Base-by-base conservation (phyloP, 305 asterid species). In the Fraxinus angustifolia region DNA sequence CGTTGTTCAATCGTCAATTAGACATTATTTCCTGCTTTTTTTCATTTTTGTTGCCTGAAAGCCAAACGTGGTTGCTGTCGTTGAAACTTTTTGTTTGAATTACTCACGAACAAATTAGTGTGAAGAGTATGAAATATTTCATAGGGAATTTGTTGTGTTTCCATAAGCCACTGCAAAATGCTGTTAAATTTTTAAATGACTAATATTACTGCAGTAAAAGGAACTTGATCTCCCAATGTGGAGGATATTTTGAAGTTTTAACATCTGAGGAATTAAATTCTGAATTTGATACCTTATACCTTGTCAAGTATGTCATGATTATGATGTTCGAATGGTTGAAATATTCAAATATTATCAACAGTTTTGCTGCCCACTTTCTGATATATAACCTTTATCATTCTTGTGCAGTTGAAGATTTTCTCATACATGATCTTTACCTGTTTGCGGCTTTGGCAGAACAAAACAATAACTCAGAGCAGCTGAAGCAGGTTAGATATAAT, bases 321-420 rank as follows among this genome's bases (percentile, higher is more conserved):
- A 70, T 58, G 35, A 76, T 67, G 45, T 68, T 79, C 5, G 60
- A 50, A 68, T 19, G 60, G 38, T 16, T 38, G 28, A 77, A 45
- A 31, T 77, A 31, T 12, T 31, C 21, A 50, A 26, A 30, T 50
- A 34, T 19, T 80, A 28, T 40, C 50, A 5, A 45, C 14, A 48
- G 31, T 73, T 53, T 33, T 45, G 53, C 50, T 73, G 4, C 31
- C 40, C 26, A 26, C 11, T 16, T 62, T 35, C n/a, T 65, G 17
- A 36, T 68, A 53, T 36, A 30, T 80, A 48, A 6, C 77, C 31
- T 68, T 62, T 75, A 30, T 68, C 67, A 12, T 80, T 48, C 8
- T 81, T 72, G 16, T 31, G 65, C 91, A 94, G 96, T 88, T 75
- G 93, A 91, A 83, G 98, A 94, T 85, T 93, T 94, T 82, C 97